These are phyloP conservation scores for Cyberlindnera samutprakarnensis DNA, from an alignment of 805 yeast species.

Conservation along the genomic window DNA sequence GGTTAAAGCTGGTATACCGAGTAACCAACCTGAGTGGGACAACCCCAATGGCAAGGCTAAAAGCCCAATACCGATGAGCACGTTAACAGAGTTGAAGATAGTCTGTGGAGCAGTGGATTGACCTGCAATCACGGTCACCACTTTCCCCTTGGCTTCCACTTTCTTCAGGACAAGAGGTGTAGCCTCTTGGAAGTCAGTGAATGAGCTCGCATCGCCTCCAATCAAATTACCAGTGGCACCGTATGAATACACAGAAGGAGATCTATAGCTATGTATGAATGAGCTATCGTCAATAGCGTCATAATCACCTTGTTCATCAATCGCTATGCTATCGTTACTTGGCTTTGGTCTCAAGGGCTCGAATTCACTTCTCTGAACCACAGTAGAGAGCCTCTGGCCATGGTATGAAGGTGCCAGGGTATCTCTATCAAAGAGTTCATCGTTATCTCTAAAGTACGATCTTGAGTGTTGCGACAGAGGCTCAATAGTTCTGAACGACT, in stretches of 20 bases:
- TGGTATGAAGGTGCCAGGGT: conserved; percentile 56
- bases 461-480: conserved; percentile 35
- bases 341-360: conserved; percentile 18
- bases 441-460: conserved; percentile 56
- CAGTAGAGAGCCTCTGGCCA: conserved; percentile 60
- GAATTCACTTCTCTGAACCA: conserved; percentile 32
- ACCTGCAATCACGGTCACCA: conserved; percentile 68
- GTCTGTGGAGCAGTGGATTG: conserved; percentile 80
- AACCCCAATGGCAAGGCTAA: conserved; percentile 68
- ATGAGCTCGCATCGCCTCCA: conserved; percentile 26
- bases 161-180: conserved; percentile 49
- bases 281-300: conserved; percentile 33
- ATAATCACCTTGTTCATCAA: conserved; percentile 25
- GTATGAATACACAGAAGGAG: conserved; percentile 24
- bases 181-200: conserved; percentile 38
- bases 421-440: conserved; percentile 61
- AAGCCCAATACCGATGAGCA: conserved; percentile 69
- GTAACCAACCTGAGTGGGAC: conserved; percentile 62
- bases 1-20: conserved; percentile 53
- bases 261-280: conserved; percentile 23
- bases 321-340: conserved; percentile 14
- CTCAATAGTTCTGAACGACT: conserved; percentile 55
- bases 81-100: conserved; percentile 68
- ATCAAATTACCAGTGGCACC: conserved; percentile 25
- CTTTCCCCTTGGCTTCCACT: conserved; percentile 68